phyloP scores from a whole-genome alignment of 331 rosid genomes.

The Arachis monticola region DNA sequence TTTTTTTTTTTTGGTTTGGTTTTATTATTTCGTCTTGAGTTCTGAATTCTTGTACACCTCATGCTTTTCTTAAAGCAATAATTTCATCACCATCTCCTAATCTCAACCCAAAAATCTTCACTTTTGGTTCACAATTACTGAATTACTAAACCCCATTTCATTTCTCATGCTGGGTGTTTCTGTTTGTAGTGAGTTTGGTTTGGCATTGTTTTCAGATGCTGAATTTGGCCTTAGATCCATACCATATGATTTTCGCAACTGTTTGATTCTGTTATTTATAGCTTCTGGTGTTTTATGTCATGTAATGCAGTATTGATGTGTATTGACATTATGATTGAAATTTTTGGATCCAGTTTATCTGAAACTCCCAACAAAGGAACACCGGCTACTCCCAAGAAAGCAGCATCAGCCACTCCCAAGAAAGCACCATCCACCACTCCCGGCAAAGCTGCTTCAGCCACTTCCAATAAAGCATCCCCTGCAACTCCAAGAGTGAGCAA shows the following conservation, averaged over 20 bases:
- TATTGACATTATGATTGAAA: slow-evolving; percentile 37
- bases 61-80: slow-evolving; percentile 30
- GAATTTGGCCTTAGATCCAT: slow-evolving; percentile 56
- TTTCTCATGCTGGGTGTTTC: slow-evolving; percentile 1
- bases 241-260: slow-evolving; percentile 11
- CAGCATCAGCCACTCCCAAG: slow-evolving; percentile 47
- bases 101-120: slow-evolving; percentile 22
- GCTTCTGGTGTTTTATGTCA: slow-evolving; percentile 25
- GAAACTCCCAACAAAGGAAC: slow-evolving; percentile 65
- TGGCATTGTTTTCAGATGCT: slow-evolving; percentile 33
- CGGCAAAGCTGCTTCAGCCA: slow-evolving; percentile 41
- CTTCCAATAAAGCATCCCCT: slow-evolving; percentile 69
- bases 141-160: background rate
- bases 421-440: slow-evolving; percentile 44
- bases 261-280: slow-evolving; percentile 33
- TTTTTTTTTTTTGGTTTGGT: too few relatives aligned
- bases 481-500: slow-evolving; percentile 80
- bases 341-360: slow-evolving; percentile 72
- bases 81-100: slow-evolving; percentile 31
- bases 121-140: background rate
- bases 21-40: background rate
- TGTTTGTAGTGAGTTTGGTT: slow-evolving; percentile 40
- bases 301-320: slow-evolving; percentile 31
- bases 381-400: slow-evolving; percentile 56
- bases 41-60: slow-evolving; percentile 1